A percentile compares a stretch with the other conserved stretches of the same genome.
Evolutionary conservation across 208 protist species (phyloP).

Genomic region (Trypanosoma cruzi): DNA sequence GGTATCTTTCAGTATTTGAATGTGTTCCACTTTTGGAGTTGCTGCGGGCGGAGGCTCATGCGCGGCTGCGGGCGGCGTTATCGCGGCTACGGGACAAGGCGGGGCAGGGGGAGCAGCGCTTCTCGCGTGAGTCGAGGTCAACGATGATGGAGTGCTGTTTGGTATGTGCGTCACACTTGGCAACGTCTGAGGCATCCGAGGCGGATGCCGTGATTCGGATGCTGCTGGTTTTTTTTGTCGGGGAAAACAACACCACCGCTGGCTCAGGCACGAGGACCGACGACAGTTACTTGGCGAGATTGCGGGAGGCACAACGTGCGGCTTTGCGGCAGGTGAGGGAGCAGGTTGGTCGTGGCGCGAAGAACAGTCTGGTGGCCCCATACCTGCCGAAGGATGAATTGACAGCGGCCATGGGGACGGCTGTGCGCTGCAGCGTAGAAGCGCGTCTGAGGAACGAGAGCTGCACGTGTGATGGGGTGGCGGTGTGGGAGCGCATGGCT

Average conservation of each 20-base stretch:
- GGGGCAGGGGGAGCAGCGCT: not conserved
- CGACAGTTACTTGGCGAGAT: constrained; percentile 30
- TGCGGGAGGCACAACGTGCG: constrained; percentile 34
- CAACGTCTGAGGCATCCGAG: constrained; percentile 8
- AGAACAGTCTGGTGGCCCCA: constrained; percentile 29
- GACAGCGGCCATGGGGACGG: constrained; percentile 18
- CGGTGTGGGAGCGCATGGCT: constrained; percentile 17
- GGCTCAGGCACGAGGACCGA: not conserved
- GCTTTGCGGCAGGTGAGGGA: not conserved
- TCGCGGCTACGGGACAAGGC: constrained; percentile 2
- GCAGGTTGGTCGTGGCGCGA: constrained; percentile 42
- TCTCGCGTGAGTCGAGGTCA: constrained; percentile 9
- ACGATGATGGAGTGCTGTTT: constrained; percentile 29
- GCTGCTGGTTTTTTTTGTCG: constrained; percentile 39
- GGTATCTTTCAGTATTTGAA: constrained; percentile 24
- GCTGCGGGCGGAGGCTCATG: constrained; percentile 29
- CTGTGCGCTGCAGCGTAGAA: constrained; percentile 17
- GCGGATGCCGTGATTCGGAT: not conserved
- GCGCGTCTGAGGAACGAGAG: constrained; percentile 13
- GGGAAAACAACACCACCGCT: constrained; percentile 1
- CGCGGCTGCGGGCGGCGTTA: constrained; percentile 6
- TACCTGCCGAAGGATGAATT: constrained; percentile 39
- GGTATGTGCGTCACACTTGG: constrained; percentile 17
- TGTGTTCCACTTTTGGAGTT: constrained; percentile 21
- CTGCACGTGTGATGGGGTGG: not conserved